phyloP scores from a whole-genome alignment of 768 basidiomycete genomes.

The Xerocomellus dryophilus region DNA sequence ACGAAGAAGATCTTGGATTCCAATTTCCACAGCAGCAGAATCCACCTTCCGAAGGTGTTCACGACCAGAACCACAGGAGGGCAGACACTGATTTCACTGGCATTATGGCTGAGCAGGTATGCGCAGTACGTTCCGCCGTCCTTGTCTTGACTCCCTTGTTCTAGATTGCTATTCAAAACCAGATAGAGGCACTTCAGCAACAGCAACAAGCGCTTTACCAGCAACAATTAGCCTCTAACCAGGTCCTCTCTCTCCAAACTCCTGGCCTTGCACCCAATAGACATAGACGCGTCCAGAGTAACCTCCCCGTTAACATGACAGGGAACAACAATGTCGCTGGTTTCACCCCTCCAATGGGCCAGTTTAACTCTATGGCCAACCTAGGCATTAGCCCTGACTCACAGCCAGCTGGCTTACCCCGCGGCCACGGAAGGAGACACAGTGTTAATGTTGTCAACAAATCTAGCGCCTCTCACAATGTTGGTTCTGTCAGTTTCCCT shows the following conservation, averaged over 20 bases:
- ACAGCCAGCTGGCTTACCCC: conserved; percentile 63
- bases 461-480: conserved; percentile 42
- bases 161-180: conserved; percentile 84
- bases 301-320: conserved; percentile 57
- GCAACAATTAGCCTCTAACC: conserved; percentile 85
- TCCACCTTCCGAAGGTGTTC: conserved; percentile 26
- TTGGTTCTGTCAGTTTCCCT: conserved; percentile 50
- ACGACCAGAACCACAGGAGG: conserved; percentile 51
- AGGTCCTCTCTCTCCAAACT: conserved; percentile 76
- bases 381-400: conserved; percentile 61
- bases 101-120: conserved; percentile 94
- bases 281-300: conserved; percentile 87
- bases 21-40: conserved; percentile 74
- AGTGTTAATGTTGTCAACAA: conserved; percentile 92
- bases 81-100: conserved; percentile 74
- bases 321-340: conserved; percentile 38
- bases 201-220: conserved; percentile 90
- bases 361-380: conserved; percentile 55
- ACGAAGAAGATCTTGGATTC: conserved; percentile 77
- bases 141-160: conserved; percentile 8
- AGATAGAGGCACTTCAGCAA: conserved; percentile 87
- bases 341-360: conserved; percentile 50
- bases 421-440: conserved; percentile 85
- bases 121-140: conserved; percentile 7
- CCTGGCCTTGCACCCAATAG: conserved; percentile 68